These are phyloP conservation scores for Kurtzmaniella quercitrusa DNA, from an alignment of 1,139 yeast species.

Conservation along the genomic window DNA sequence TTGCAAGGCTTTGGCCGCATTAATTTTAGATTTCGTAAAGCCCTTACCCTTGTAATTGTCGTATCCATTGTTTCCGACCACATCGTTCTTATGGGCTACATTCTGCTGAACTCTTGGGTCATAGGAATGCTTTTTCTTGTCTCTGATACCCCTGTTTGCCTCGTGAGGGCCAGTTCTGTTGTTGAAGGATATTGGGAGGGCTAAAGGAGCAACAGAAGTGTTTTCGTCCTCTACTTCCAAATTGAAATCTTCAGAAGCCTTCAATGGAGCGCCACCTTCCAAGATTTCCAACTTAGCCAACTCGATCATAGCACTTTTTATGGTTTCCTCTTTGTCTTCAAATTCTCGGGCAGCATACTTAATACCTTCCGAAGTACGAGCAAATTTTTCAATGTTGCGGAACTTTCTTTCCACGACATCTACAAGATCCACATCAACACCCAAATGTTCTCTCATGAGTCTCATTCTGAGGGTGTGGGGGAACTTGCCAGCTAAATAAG, in stretches of 20 bases:
- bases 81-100: slow-evolving; percentile 62
- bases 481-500: slow-evolving; percentile 78
- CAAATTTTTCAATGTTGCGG: slow-evolving; percentile 52
- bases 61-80: slow-evolving; percentile 62
- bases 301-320: slow-evolving; percentile 68
- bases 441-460: slow-evolving; percentile 94
- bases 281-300: slow-evolving; percentile 67
- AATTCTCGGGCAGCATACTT: slow-evolving; percentile 42
- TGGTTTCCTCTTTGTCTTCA: slow-evolving; percentile 23
- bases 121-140: slow-evolving; percentile 71
- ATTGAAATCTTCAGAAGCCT: slow-evolving; percentile 6
- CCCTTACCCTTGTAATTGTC: slow-evolving; percentile 53
- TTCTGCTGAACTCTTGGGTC: slow-evolving; percentile 78
- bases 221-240: slow-evolving; percentile 26
- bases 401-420: slow-evolving; percentile 82
- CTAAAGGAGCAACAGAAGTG: slow-evolving; percentile 29
- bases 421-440: slow-evolving; percentile 83
- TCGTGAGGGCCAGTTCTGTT: slow-evolving; percentile 73
- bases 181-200: slow-evolving; percentile 67
- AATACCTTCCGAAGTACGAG: slow-evolving; percentile 41
- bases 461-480: slow-evolving; percentile 87
- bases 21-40: slow-evolving; percentile 47
- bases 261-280: slow-evolving; percentile 25
- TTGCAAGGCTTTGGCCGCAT: slow-evolving; percentile 50
- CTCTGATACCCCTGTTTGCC: slow-evolving; percentile 81